Conservation (phyloP, 306 rosid genomes). For the Trichosanthes truncata region DNA sequence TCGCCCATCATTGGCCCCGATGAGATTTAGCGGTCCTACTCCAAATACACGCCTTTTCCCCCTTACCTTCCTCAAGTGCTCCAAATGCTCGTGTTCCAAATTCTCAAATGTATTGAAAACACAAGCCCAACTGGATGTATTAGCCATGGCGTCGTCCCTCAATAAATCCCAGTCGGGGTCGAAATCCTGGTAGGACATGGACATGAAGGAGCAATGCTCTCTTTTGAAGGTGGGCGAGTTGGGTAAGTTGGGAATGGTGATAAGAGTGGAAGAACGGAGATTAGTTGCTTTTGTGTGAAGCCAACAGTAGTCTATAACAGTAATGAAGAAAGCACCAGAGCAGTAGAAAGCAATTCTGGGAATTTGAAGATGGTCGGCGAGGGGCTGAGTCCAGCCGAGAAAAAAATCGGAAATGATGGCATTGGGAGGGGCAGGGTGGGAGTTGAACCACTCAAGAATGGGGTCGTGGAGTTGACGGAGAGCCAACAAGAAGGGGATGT, state of each 20-base stretch:
- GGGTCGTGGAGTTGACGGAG: conserved; percentile 25
- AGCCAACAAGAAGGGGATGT: conserved; percentile 22
- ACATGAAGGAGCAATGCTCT: too few species aligned
- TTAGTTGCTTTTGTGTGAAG: background rate
- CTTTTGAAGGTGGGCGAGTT: conserved; percentile 34
- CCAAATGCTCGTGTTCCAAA: conserved; percentile 30
- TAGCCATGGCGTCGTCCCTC: conserved; percentile 17
- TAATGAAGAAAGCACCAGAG: background rate
- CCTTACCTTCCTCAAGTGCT: conserved; percentile 5
- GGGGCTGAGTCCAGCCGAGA: conserved; percentile 32
- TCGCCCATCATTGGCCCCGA: background rate
- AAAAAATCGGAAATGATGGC: conserved; percentile 51
- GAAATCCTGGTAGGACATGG: conserved; percentile 29
- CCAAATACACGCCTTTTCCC: conserved; percentile 19
- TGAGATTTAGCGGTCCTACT: conserved; percentile 38
- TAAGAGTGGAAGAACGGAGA: conserved; percentile 3
- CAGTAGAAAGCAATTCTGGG: conserved; percentile 29
- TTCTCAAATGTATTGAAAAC: conserved; percentile 28
- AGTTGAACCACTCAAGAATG: conserved; percentile 29
- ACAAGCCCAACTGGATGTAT: conserved; percentile 31
- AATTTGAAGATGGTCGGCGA: conserved; percentile 23
- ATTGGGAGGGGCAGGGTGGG: conserved; percentile 38
- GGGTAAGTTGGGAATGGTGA: too few species aligned
- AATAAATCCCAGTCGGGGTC: conserved; percentile 37
- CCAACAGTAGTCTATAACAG: conserved; percentile 20